phyloP scores from a whole-genome alignment of 805 yeast genomes.

The Lipomyces sp. region DNA sequence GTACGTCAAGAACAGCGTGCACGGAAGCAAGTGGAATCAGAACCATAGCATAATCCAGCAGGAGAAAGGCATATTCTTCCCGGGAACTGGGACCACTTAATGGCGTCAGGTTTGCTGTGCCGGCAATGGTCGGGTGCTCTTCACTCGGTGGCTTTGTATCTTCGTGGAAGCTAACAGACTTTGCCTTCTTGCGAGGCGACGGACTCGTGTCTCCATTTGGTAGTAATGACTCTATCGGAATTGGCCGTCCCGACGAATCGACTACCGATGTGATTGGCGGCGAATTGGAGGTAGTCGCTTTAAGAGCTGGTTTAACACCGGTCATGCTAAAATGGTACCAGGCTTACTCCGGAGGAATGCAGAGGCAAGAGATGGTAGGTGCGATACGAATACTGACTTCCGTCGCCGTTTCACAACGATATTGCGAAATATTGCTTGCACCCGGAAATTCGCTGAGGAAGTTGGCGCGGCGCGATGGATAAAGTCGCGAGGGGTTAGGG shows the following conservation, averaged over 20 bases:
- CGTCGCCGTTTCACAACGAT: background rate
- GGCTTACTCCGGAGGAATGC: background rate
- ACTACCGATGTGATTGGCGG: conserved; percentile 15
- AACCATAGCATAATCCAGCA: conserved; percentile 42
- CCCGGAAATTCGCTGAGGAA: background rate
- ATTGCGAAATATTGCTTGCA: background rate
- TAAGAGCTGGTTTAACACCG: conserved; percentile 20
- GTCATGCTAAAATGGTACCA: background rate
- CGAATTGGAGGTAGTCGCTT: conserved; percentile 9
- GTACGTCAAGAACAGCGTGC: conserved; percentile 45
- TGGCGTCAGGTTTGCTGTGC: conserved; percentile 6
- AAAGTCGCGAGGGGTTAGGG: background rate
- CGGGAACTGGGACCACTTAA: conserved; percentile 10
- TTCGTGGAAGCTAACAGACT: conserved; percentile 28
- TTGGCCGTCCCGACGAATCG: conserved; percentile 1
- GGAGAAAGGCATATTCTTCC: conserved; percentile 40
- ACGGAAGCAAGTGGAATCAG: conserved; percentile 46
- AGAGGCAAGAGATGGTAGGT: background rate
- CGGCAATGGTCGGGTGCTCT: conserved; percentile 23
- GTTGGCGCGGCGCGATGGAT: conserved; percentile 16
- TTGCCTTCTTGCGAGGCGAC: conserved; percentile 16
- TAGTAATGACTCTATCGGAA: conserved; percentile 12
- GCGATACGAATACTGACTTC: background rate
- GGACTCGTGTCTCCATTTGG: conserved; percentile 11
- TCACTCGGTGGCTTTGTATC: conserved; percentile 35